These are phyloP conservation scores for Coemansia sp. DNA, from an alignment of 192 early-diverging fungal genomes.

Conservation along the genomic window DNA sequence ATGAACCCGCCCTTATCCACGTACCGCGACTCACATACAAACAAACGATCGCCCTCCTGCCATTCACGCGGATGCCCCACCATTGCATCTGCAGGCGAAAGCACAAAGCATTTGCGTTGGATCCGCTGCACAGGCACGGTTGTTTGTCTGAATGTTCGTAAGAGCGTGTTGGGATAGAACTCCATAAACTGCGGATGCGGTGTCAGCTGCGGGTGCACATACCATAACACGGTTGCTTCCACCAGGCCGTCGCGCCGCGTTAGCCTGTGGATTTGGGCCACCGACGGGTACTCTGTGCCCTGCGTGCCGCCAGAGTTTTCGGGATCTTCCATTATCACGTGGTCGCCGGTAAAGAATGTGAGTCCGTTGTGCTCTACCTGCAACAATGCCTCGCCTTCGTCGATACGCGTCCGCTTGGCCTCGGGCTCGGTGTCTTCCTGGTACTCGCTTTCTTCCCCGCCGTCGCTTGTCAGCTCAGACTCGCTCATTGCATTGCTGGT, in stretches of 20 bases:
- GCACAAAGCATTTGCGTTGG: slow-evolving; percentile 27
- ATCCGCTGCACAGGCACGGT: slow-evolving; percentile 24
- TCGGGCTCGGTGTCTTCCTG: neutral
- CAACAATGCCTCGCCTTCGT: neutral
- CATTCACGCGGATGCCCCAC: slow-evolving; percentile 34
- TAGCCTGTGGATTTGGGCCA: slow-evolving; percentile 38
- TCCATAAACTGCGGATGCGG: slow-evolving; percentile 40
- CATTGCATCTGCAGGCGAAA: slow-evolving; percentile 28
- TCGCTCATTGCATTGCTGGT: neutral
- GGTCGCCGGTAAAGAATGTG: slow-evolving; percentile 40
- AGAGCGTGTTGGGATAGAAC: slow-evolving; percentile 34
- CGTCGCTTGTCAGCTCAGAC: neutral
- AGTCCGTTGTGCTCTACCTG: slow-evolving; percentile 29
- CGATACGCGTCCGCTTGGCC: slow-evolving; percentile 9
- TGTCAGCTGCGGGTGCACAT: slow-evolving; percentile 31
- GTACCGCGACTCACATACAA: slow-evolving; percentile 45
- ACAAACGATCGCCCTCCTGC: slow-evolving; percentile 29
- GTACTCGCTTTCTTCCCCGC: neutral
- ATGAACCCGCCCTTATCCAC: slow-evolving; percentile 46
- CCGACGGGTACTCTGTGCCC: slow-evolving; percentile 19
- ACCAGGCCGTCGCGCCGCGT: slow-evolving; percentile 7
- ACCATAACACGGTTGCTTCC: slow-evolving; percentile 23
- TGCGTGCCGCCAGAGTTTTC: slow-evolving; percentile 29
- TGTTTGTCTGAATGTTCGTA: slow-evolving; percentile 35
- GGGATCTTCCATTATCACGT: slow-evolving; percentile 30